Evolutionary conservation across 1,139 yeast species (phyloP).

Genomic region (Candida labiduridarum): DNA sequence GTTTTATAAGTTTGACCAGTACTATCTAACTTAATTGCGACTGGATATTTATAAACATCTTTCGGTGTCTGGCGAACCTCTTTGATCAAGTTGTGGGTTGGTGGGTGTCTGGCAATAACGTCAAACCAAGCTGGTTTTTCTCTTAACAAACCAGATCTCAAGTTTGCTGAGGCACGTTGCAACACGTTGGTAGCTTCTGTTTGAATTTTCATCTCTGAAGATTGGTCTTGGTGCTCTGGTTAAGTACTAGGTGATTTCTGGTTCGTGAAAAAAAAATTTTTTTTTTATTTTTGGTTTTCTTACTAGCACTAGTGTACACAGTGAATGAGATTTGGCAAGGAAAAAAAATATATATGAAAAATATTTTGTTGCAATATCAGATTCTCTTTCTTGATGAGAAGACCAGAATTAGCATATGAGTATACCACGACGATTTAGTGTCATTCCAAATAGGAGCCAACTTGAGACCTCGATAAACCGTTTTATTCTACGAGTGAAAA

Average conservation of each 20-base stretch:
- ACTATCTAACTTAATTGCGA: background rate
- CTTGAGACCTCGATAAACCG: slow-evolving; percentile 9
- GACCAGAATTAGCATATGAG: slow-evolving; percentile 10
- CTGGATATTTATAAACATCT: slow-evolving; percentile 22
- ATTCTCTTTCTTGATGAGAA: background rate
- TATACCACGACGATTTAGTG: slow-evolving; percentile 6
- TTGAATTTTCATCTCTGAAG: slow-evolving; percentile 60
- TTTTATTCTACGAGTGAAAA: slow-evolving; percentile 8
- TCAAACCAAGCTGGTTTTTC: slow-evolving; percentile 86
- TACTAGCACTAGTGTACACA: background rate
- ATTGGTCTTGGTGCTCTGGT: background rate
- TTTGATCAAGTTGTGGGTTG: slow-evolving; percentile 62
- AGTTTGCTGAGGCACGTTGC: slow-evolving; percentile 73
- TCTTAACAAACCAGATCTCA: slow-evolving; percentile 64
- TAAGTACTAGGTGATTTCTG: too few species aligned
- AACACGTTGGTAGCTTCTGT: slow-evolving; percentile 69
- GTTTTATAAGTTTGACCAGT: slow-evolving; percentile 38
- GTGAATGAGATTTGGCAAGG: too few species aligned
- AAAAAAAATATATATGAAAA: too few species aligned
- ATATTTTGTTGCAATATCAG: too few species aligned
- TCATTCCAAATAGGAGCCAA: background rate
- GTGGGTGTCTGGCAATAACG: slow-evolving; percentile 81
- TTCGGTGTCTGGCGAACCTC: slow-evolving; percentile 38
- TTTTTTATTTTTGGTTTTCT: background rate
- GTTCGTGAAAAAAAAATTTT: background rate